phyloP scores from a whole-genome alignment of 2,329 filamentous ascomycete genomes.

The Paracoccidioides lutzii region DNA sequence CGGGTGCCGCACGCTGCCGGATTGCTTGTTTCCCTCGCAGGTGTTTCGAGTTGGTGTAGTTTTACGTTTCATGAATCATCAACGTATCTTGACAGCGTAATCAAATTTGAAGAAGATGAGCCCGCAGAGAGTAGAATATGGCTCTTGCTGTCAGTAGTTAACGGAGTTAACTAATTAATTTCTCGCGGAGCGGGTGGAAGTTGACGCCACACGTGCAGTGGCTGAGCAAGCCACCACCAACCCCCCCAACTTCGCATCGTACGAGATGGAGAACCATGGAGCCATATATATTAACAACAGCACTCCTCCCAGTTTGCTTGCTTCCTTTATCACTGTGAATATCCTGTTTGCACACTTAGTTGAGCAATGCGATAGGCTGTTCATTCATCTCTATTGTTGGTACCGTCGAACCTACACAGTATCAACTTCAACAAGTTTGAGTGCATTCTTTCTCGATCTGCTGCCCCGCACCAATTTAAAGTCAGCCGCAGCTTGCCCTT shows the following conservation, averaged over 20 bases:
- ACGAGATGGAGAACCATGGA: neutral
- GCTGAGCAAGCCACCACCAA: neutral
- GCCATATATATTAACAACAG: neutral
- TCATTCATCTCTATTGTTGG: neutral
- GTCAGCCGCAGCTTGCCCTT: neutral
- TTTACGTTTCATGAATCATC: too few relatives aligned
- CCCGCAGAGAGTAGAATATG: too few relatives aligned
- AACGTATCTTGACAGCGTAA: too few relatives aligned
- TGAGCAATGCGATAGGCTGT: neutral
- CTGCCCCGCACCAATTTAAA: neutral
- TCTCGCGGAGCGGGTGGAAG: neutral
- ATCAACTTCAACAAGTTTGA: neutral
- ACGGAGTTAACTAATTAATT: too few relatives aligned
- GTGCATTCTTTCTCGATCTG: neutral
- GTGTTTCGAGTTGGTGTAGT: too few relatives aligned
- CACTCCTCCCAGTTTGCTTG: neutral
- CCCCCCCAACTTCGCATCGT: neutral
- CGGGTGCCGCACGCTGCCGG: neutral
- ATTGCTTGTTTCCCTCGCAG: neutral
- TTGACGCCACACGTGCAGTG: neutral
- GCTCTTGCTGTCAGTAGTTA: neutral
- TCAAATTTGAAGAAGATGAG: too few relatives aligned
- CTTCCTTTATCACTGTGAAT: neutral
- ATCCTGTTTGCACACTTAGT: too few relatives aligned
- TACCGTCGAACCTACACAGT: too few relatives aligned